These are phyloP conservation scores for Lizonia empirigonia DNA, from an alignment of 2,329 filamentous ascomycete species.

Conservation along the genomic window DNA sequence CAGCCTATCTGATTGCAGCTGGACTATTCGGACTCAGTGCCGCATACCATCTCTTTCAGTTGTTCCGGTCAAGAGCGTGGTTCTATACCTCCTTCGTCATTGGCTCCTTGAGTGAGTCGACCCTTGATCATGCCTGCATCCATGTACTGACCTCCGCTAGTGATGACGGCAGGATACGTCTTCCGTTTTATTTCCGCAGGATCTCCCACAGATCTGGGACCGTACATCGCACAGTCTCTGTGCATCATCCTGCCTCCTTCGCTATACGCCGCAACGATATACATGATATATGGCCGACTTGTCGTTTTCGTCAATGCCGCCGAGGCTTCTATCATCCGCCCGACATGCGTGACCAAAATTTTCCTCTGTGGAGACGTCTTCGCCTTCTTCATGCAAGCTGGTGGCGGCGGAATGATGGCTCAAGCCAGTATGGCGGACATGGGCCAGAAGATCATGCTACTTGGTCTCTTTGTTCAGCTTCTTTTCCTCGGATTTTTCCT, in stretches of 20 bases:
- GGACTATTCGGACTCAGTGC: constrained; percentile 25
- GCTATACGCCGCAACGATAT: constrained; percentile 53
- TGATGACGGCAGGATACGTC: constrained; percentile 30
- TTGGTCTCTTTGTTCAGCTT: constrained; percentile 34
- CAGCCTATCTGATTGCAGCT: constrained; percentile 18
- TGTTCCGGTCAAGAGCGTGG: constrained; percentile 29
- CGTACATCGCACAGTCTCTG: constrained; percentile 48
- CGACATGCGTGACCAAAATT: constrained; percentile 56
- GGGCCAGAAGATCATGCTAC: constrained; percentile 31
- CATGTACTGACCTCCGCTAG: constrained; percentile 11
- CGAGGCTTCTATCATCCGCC: constrained; percentile 49
- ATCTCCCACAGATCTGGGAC: constrained; percentile 18
- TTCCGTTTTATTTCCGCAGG: constrained; percentile 26
- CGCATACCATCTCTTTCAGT: constrained; percentile 23
- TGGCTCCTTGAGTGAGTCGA: constrained; percentile 24
- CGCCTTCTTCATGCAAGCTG: constrained; percentile 57
- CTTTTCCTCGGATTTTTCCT: constrained; percentile 33
- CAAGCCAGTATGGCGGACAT: constrained; percentile 17
- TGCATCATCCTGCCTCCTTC: constrained; percentile 51
- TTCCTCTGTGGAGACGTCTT: constrained; percentile 61
- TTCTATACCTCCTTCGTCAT: constrained; percentile 29
- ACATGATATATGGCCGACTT: constrained; percentile 52
- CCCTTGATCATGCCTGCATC: not conserved
- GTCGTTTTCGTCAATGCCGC: constrained; percentile 49
- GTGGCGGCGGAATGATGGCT: constrained; percentile 36